phyloP scores from a whole-genome alignment of 2,329 filamentous ascomycete species.

The Colletotrichum lindemuthianum region DNA sequence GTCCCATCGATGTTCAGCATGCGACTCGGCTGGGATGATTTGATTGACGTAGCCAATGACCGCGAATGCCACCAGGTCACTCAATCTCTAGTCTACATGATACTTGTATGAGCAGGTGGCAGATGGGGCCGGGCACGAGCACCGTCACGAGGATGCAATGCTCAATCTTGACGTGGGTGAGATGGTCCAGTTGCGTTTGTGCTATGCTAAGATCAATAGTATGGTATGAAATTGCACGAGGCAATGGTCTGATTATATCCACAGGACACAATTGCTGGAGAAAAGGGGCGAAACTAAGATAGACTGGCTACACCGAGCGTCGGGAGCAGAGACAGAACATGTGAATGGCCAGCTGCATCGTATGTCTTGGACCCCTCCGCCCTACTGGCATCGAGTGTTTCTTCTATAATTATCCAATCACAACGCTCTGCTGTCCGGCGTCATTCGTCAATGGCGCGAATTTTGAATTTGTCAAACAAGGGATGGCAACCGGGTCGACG shows the following conservation, averaged over 20 bases:
- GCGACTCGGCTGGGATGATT: conserved; percentile 19
- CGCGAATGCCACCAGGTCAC: conserved; percentile 2
- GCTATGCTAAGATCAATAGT: too few relatives aligned
- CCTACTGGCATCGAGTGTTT: conserved; percentile 22
- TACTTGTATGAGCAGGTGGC: background rate
- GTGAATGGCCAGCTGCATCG: conserved; percentile 23
- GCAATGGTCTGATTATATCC: background rate
- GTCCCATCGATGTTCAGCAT: background rate
- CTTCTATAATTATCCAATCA: conserved; percentile 12
- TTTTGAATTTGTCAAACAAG: background rate
- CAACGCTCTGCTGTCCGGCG: background rate
- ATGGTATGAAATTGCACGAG: too few relatives aligned
- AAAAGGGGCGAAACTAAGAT: too few relatives aligned
- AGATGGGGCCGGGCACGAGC: conserved; percentile 30
- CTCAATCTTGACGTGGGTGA: background rate
- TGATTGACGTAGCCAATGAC: conserved; percentile 19
- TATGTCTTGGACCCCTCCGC: conserved; percentile 23
- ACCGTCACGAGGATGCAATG: conserved; percentile 23
- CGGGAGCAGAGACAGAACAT: conserved; percentile 12
- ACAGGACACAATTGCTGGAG: too few relatives aligned
- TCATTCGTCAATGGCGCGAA: conserved; percentile 4
- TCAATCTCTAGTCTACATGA: conserved; percentile 1
- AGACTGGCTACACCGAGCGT: too few relatives aligned
- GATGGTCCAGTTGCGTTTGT: background rate
- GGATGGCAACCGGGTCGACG: too few relatives aligned